Conservation (phyloP, 176 grass and related monocot genomes). For the Elaeis guineensis region DNA sequence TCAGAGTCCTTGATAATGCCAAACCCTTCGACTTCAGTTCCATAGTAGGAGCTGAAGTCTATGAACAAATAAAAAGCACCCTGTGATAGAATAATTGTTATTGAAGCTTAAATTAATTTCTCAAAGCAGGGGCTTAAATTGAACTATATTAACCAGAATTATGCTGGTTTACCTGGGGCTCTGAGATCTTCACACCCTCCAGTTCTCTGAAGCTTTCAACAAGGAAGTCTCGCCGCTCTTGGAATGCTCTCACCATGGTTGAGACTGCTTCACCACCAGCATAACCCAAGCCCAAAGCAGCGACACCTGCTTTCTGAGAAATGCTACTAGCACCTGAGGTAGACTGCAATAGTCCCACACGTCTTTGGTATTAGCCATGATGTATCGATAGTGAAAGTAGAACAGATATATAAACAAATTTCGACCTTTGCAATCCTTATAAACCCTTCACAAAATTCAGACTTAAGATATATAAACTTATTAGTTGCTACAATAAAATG, state of each 20-base stretch:
- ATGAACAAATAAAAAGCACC: slow-evolving; percentile 91
- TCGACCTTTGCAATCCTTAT: too few species aligned
- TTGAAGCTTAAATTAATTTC: too few species aligned
- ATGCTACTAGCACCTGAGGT: slow-evolving; percentile 94
- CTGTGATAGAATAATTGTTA: slow-evolving; percentile 15
- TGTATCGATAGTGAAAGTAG: not conserved
- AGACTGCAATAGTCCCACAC: slow-evolving; percentile 26
- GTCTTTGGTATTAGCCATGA: not conserved
- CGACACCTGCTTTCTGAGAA: slow-evolving; percentile 91
- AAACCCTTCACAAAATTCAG: too few species aligned
- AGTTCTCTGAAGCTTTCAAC: slow-evolving; percentile 65
- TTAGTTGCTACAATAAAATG: too few species aligned
- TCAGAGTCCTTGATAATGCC: slow-evolving; percentile 67
- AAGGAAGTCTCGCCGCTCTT: slow-evolving; percentile 74
- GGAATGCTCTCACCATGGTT: slow-evolving; percentile 91
- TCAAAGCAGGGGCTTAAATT: too few species aligned
- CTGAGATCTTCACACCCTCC: slow-evolving; percentile 71
- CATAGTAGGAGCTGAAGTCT: slow-evolving; percentile 84
- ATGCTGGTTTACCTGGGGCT: slow-evolving; percentile 50
- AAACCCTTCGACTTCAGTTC: slow-evolving; percentile 73
- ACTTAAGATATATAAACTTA: too few species aligned
- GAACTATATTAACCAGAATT: too few species aligned
- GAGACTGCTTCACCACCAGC: slow-evolving; percentile 79
- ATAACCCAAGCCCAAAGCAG: slow-evolving; percentile 81
- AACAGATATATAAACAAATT: too few species aligned